phyloP scores from a whole-genome alignment of 768 basidiomycete genomes.

The Boletus rubescentipes region DNA sequence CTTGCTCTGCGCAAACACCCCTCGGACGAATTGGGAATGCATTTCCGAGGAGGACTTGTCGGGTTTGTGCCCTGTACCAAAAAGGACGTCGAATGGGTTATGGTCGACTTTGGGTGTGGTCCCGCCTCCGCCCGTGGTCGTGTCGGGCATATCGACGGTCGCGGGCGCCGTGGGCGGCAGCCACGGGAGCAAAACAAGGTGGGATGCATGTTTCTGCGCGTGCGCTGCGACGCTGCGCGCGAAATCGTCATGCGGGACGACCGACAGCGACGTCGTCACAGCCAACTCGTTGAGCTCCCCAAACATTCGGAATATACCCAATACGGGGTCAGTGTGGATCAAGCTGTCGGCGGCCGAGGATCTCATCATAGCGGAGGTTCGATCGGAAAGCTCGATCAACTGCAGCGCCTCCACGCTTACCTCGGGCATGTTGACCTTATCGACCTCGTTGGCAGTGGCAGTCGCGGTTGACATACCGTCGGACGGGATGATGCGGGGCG shows the following conservation, averaged over 20 bases:
- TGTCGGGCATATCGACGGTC: constrained; percentile 2
- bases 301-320: constrained; percentile 75
- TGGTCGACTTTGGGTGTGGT: constrained; percentile 17
- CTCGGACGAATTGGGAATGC: constrained; percentile 83
- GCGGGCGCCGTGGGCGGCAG: constrained; percentile 38
- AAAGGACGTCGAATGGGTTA: constrained; percentile 76
- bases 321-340: constrained; percentile 68
- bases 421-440: constrained; percentile 17
- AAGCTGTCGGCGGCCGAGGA: constrained; percentile 65
- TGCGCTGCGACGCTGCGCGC: constrained; percentile 67
- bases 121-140: too few relatives aligned
- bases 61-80: constrained; percentile 32
- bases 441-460: background rate
- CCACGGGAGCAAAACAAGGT: constrained; percentile 88
- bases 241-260: constrained; percentile 78
- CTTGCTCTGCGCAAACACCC: constrained; percentile 67
- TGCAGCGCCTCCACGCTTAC: constrained; percentile 74
- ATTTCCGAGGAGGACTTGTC: constrained; percentile 49
- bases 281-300: constrained; percentile 67
- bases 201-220: constrained; percentile 55
- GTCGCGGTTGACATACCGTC: constrained; percentile 14
- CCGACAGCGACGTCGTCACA: constrained; percentile 62
- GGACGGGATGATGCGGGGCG: constrained; percentile 19
- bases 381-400: constrained; percentile 77
- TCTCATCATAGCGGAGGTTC: constrained; percentile 64